Conservation (phyloP, 2,329 filamentous ascomycete species). For the Claviceps pazoutovae region DNA sequence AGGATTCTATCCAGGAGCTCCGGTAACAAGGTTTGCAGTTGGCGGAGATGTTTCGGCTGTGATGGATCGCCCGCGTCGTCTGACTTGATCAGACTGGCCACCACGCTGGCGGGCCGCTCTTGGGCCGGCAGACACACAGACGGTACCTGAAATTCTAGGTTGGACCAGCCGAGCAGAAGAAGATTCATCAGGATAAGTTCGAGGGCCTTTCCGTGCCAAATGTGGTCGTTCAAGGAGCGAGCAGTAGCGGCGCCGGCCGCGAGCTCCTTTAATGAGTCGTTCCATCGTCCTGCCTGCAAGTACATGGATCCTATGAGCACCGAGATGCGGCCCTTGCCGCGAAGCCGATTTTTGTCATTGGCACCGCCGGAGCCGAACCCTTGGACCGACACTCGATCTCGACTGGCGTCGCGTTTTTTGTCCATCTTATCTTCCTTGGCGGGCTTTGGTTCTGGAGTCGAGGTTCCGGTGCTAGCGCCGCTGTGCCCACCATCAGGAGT, state of each 20-base stretch:
- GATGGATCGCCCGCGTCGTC: constrained; percentile 22
- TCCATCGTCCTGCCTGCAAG: constrained; percentile 80
- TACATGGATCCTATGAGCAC: constrained; percentile 77
- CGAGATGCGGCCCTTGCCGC: constrained; percentile 64
- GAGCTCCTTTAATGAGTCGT: constrained; percentile 72
- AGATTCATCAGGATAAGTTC: constrained; percentile 77
- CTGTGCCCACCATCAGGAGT: constrained; percentile 33
- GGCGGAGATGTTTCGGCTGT: constrained; percentile 39
- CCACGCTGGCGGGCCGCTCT: constrained; percentile 28
- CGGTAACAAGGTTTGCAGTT: constrained; percentile 47
- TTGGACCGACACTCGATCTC: constrained; percentile 47
- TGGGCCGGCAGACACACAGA: constrained; percentile 37
- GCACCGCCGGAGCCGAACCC: constrained; percentile 60
- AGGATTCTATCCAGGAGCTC: constrained; percentile 65
- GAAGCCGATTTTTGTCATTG: constrained; percentile 64
- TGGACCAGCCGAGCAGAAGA: constrained; percentile 71
- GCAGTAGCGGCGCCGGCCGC: constrained; percentile 66
- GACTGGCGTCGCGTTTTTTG: constrained; percentile 35
- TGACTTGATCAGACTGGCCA: constrained; percentile 11
- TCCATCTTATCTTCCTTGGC: constrained; percentile 22
- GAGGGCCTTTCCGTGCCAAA: constrained; percentile 95
- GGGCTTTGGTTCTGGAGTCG: constrained; percentile 28
- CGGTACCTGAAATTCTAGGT: constrained; percentile 69
- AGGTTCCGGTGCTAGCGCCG: constrained; percentile 19
- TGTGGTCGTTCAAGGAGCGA: constrained; percentile 69